Conservation (phyloP, 1,139 yeast species). For the Taphrina flavorubra region DNA sequence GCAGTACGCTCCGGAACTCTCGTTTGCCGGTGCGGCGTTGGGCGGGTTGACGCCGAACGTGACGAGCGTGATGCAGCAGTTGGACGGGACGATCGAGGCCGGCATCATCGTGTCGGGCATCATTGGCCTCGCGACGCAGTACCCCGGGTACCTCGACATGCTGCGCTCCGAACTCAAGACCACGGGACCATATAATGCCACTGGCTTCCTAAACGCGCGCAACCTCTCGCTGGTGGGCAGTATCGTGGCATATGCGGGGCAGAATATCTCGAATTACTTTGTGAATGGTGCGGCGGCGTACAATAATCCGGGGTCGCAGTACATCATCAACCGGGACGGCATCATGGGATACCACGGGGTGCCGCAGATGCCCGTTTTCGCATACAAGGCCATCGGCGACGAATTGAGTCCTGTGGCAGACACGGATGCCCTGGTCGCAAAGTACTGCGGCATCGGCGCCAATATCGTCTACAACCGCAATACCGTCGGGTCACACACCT, state of each 20-base stretch:
- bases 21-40: conserved; percentile 48
- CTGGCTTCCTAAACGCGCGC: conserved; percentile 44
- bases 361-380: conserved; percentile 48
- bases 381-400: conserved; percentile 50
- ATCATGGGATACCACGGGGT: conserved; percentile 44
- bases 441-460: conserved; percentile 49
- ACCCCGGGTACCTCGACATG: conserved; percentile 46
- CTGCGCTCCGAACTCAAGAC: conserved; percentile 38
- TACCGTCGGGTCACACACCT: conserved; percentile 22
- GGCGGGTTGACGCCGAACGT: conserved; percentile 49
- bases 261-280: conserved; percentile 47
- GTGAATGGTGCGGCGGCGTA: conserved; percentile 46
- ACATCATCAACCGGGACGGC: conserved; percentile 44
- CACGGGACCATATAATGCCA: conserved; percentile 39
- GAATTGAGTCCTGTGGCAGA: conserved; percentile 47
- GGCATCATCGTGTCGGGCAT: conserved; percentile 50
- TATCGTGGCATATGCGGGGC: conserved; percentile 44
- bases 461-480: conserved; percentile 47
- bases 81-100: conserved; percentile 47
- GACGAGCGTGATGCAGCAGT: conserved; percentile 43
- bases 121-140: conserved; percentile 49
- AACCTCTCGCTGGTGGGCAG: conserved; percentile 46
- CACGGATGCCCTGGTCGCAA: conserved; percentile 46
- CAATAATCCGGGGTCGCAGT: conserved; percentile 40
- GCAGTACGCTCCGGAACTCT: conserved; percentile 50